A percentile compares a stretch with the other conserved stretches of the same genome.
Conservation (phyloP, 768 basidiomycete genomes). For the Mycena leptocephala region DNA sequence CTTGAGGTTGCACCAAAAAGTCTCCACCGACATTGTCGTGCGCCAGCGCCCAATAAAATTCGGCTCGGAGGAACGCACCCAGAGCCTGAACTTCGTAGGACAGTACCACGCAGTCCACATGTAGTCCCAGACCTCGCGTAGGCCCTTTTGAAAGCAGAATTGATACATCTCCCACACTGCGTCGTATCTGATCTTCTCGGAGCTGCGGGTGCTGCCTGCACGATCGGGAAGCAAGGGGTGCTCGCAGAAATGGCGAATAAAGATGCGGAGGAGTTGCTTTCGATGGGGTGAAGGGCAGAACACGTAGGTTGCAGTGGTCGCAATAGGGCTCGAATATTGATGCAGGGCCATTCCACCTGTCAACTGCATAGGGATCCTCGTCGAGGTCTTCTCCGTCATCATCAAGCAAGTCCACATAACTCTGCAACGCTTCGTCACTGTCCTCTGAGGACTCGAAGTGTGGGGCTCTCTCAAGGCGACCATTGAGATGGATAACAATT, state of each 20-base stretch:
- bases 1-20: constrained; percentile 41
- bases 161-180: constrained; percentile 45
- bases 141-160: constrained; percentile 34
- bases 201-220: constrained; percentile 21
- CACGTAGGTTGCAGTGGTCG: constrained; percentile 22
- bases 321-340: constrained; percentile 38
- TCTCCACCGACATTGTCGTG: constrained; percentile 45
- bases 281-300: constrained; percentile 48
- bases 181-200: constrained; percentile 35
- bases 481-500: no score
- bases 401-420: neutral
- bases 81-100: constrained; percentile 37
- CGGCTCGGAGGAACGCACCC: constrained; percentile 39
- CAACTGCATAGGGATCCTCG: neutral
- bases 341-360: constrained; percentile 35
- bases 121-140: constrained; percentile 24
- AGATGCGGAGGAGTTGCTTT: constrained; percentile 37
- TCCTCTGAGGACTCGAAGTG: neutral
- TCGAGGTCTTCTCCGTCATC: neutral
- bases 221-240: constrained; percentile 41
- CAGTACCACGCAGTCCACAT: constrained; percentile 43
- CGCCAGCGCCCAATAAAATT: constrained; percentile 30
- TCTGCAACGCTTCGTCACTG: neutral
- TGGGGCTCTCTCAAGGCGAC: neutral
- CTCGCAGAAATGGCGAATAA: constrained; percentile 43